Base-by-base conservation (phyloP, 1,284 basidiomycete species). In the Apiotrichum laibachii region DNA sequence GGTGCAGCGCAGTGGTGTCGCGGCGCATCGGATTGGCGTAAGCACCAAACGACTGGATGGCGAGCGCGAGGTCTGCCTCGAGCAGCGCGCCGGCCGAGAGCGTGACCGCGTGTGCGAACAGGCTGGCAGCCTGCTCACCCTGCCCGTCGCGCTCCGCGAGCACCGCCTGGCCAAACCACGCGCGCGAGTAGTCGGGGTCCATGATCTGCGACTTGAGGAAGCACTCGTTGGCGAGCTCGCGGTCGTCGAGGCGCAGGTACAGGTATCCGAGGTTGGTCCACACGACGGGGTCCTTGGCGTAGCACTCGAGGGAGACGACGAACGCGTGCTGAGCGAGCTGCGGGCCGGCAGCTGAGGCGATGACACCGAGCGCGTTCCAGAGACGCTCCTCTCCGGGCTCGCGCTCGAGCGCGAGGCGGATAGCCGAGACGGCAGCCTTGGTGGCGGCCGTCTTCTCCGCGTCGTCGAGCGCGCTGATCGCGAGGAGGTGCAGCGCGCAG, bases 161-260 rank as follows among this genome's bases (percentile, higher is more conserved):
- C 44, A 96, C 77, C 7, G 88, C 92, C 73, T 95, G 93, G 0
- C 94, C 96, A 16, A 96, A 83, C 96, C 96, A 99, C n/a, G 92
- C 87, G 33, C 86, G 75, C 0, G 88, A 84, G 77, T 87, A 89
- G 69, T 98, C 95, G 2, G 96, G 92, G 79, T 98, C 92, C 21
- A 94, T 81, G 13, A 88, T 88, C 73, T 98, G 95, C 16, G 94
- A 90, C 63, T 87, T 87, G 67, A 88, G 84, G 68, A 99, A 86
- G 1, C 89, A 87, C 71, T 94, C 86, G 65, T 89, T 89, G 0
- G 94, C 92, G 35, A 99, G 81, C 59, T 92, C 88, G 0, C 82
- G 69, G 73, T 99, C 95, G 33, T 84, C 82, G 65, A 94, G 83
- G 56, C 87, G 79, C n/a, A 95, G 81, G 74, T 94, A 99, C 49